phyloP scores from a whole-genome alignment of 164 flowering plant genomes.

The Dillenia turbinata region DNA sequence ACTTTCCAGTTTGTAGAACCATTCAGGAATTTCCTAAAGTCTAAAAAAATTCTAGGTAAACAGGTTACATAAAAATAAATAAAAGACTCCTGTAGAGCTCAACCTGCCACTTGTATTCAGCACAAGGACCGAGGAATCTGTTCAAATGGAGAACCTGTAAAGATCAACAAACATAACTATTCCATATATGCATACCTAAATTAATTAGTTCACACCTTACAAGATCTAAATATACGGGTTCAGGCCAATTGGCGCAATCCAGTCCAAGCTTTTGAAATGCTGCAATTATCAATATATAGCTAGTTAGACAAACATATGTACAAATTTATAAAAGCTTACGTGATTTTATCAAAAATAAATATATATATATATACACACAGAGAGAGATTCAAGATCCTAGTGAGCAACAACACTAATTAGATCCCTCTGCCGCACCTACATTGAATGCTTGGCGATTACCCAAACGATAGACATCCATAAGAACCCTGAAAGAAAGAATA shows the following conservation, averaged over 20 bases:
- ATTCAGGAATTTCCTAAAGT: too few relatives aligned
- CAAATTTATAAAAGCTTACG: neutral
- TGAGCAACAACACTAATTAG: neutral
- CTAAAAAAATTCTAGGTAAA: too few relatives aligned
- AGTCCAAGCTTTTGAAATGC: constrained; percentile 87
- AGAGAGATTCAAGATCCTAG: neutral
- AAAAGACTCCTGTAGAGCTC: too few relatives aligned
- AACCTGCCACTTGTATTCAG: too few relatives aligned
- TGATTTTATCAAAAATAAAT: neutral
- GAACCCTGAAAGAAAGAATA: constrained; percentile 47
- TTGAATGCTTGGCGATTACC: constrained; percentile 84
- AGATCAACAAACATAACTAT: neutral
- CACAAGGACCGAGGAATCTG: too few relatives aligned
- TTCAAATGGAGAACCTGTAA: too few relatives aligned
- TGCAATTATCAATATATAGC: constrained; percentile 18
- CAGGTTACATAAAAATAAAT: too few relatives aligned
- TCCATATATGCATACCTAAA: neutral
- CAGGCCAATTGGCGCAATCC: constrained; percentile 95
- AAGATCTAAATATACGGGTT: constrained; percentile 84
- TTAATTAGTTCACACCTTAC: constrained; percentile 47
- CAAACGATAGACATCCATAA: constrained; percentile 69
- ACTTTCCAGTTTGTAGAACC: too few relatives aligned
- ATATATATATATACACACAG: too few relatives aligned
- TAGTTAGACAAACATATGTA: too few relatives aligned
- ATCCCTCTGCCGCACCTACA: constrained; percentile 38